Base-by-base conservation (phyloP, 306 rosid genomes). In the Pyrus pyrifolia region DNA sequence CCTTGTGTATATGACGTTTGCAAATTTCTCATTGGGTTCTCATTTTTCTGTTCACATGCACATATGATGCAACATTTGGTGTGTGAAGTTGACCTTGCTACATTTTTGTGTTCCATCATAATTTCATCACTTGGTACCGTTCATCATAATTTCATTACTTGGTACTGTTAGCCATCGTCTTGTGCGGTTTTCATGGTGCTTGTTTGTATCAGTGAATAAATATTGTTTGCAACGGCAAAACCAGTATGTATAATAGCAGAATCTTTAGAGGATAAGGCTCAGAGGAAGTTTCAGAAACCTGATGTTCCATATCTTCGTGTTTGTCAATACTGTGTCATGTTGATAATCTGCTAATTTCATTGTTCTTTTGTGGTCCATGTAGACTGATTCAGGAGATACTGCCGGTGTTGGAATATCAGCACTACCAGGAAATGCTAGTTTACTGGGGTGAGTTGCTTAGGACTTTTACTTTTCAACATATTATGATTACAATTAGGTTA, bases 341-440 rank as follows among this genome's bases (percentile, higher is more conserved):
- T 70, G 75, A 81, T 74, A 17, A 64, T 63, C 60, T 58, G 15
- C 44, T 72, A 71, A 6, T 33, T 65, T 78, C 65, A 29, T 69
- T 78, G 44, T 70, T 5, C 42, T 23, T 62, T 67, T 62, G 53
- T 61, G 73, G 81, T 58, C 76, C 53, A 62, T 88, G 14, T 70
- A 95, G 99, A 78, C 91, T 73, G 91, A 84, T 76, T 76, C 89
- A n/a, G 88, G 85, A 73, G 97, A 92, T 74, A 52, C 73, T 67
- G 71, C 83, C 14, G 81, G 90, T 80, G 51, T 65, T 35, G 95
- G 87, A 75, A 82, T 85, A 61, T 82, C 97, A 55, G 85, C 92
- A 70, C 67, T 82, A 71, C 91, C 93, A 22, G 97, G 89, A 87
- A 92, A 89, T 91, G 96, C 96, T 46, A 68, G 99, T 82, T 88